phyloP scores from a whole-genome alignment of 305 asterid genomes.

The Lippia alba region DNA sequence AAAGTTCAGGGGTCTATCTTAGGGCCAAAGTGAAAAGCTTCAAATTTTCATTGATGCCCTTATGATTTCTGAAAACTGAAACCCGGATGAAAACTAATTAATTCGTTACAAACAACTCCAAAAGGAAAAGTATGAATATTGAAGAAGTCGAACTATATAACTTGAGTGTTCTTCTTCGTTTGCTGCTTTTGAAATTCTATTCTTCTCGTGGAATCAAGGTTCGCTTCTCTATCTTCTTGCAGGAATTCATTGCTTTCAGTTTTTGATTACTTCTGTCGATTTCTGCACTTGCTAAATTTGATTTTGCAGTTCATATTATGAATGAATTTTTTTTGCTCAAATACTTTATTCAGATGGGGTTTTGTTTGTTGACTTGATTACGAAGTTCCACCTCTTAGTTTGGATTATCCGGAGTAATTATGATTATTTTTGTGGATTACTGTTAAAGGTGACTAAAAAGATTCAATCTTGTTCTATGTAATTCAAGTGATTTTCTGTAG shows the following conservation, averaged over 20 bases:
- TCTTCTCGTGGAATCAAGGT: slow-evolving; percentile 23
- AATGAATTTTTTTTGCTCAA: slow-evolving; percentile 6
- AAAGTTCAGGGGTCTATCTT: neutral
- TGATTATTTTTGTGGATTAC: slow-evolving; percentile 6
- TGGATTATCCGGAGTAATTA: slow-evolving; percentile 11
- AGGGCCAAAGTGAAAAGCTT: neutral
- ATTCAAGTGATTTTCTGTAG: slow-evolving; percentile 4
- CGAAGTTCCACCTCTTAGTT: slow-evolving; percentile 10
- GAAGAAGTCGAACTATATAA: slow-evolving; percentile 4
- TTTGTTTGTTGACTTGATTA: slow-evolving; percentile 15
- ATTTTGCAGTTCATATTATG: slow-evolving; percentile 12
- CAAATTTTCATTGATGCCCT: neutral
- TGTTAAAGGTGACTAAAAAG: neutral
- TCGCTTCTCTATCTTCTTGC: neutral
- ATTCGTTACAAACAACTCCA: neutral
- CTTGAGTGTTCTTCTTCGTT: slow-evolving; percentile 1
- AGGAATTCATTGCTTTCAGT: neutral
- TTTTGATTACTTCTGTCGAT: neutral
- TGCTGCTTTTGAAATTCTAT: slow-evolving; percentile 17
- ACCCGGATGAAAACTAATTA: slow-evolving; percentile 2
- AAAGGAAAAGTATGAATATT: neutral
- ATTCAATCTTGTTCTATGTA: neutral
- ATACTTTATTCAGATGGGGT: slow-evolving; percentile 21
- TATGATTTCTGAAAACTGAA: slow-evolving; percentile 6
- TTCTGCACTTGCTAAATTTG: slow-evolving; percentile 8